Conservation (phyloP, 2,329 filamentous ascomycete species). For the Chalaropsis thielavioides region DNA sequence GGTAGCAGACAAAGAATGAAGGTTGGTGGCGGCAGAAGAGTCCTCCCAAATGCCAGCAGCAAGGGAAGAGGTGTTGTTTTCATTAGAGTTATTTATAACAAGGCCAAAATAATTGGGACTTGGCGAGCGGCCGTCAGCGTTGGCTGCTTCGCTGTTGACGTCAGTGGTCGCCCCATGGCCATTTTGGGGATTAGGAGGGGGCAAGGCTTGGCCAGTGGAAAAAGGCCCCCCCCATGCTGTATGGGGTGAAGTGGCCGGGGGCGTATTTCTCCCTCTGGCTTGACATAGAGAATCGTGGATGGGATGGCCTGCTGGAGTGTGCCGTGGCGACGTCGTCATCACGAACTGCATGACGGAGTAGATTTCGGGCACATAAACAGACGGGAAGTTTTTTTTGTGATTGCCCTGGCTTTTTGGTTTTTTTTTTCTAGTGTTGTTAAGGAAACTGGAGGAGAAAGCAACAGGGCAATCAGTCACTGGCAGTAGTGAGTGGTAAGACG, state of each 20-base stretch:
- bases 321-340: constrained; percentile 14
- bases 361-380: background rate
- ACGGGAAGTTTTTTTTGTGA: background rate
- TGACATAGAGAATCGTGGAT: background rate
- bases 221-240: constrained; percentile 20
- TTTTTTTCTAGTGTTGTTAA: background rate
- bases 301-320: constrained; percentile 7
- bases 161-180: background rate
- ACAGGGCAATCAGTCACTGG: background rate
- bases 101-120: constrained; percentile 86
- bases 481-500: background rate
- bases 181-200: constrained; percentile 1
- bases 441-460: background rate
- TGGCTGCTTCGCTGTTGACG: background rate
- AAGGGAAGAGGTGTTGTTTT: constrained; percentile 35
- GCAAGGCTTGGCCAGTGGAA: background rate
- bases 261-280: constrained; percentile 30
- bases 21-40: background rate
- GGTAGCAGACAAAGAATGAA: background rate
- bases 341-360: constrained; percentile 5
- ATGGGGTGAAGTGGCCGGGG: constrained; percentile 28
- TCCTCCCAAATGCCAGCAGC: background rate
- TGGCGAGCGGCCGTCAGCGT: constrained; percentile 23
- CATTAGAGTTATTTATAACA: constrained; percentile 44
- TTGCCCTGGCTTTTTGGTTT: background rate